Evolutionary conservation across 2,329 filamentous ascomycete species (phyloP).

Genomic region (Ceratocystiopsis minuta): DNA sequence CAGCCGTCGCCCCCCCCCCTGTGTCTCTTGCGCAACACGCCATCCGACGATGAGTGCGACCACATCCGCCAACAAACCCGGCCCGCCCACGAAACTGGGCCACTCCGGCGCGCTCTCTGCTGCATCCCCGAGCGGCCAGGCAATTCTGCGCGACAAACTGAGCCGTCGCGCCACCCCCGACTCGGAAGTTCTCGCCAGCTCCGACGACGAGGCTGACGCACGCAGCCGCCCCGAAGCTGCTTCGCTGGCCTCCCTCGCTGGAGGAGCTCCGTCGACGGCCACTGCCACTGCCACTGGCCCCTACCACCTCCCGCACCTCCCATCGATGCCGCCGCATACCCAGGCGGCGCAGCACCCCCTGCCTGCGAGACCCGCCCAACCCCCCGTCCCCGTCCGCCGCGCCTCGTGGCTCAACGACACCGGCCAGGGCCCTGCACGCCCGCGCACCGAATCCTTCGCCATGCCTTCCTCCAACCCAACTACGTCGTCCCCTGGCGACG

Average conservation of each 20-base stretch:
- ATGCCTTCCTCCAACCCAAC: slow-evolving; percentile 57
- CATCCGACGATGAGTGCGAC: slow-evolving; percentile 27
- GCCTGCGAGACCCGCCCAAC: slow-evolving; percentile 17
- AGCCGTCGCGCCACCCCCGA: slow-evolving; percentile 80
- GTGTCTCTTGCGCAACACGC: neutral
- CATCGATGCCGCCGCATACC: no score
- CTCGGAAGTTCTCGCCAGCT: slow-evolving; percentile 83
- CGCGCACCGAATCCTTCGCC: slow-evolving; percentile 60
- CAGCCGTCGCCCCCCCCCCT: neutral
- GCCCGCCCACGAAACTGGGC: slow-evolving; percentile 32
- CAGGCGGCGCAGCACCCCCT: slow-evolving; percentile 22
- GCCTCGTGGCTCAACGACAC: slow-evolving; percentile 81
- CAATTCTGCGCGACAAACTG: slow-evolving; percentile 54
- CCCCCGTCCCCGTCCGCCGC: slow-evolving; percentile 47
- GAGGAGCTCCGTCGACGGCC: neutral
- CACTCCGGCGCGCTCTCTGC: slow-evolving; percentile 25
- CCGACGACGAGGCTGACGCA: slow-evolving; percentile 74
- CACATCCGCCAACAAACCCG: slow-evolving; percentile 26
- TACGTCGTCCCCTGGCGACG: slow-evolving; percentile 52
- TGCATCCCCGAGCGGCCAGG: slow-evolving; percentile 39
- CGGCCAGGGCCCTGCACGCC: slow-evolving; percentile 40
- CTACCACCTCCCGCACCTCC: neutral
- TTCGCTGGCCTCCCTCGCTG: neutral
- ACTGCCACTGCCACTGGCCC: slow-evolving; percentile 13
- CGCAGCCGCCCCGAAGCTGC: slow-evolving; percentile 28